Percentiles rank a stretch among this genome's conserved stretches.
Conservation (phyloP, 805 yeast species). For the Cyberlindnera meyerae region DNA sequence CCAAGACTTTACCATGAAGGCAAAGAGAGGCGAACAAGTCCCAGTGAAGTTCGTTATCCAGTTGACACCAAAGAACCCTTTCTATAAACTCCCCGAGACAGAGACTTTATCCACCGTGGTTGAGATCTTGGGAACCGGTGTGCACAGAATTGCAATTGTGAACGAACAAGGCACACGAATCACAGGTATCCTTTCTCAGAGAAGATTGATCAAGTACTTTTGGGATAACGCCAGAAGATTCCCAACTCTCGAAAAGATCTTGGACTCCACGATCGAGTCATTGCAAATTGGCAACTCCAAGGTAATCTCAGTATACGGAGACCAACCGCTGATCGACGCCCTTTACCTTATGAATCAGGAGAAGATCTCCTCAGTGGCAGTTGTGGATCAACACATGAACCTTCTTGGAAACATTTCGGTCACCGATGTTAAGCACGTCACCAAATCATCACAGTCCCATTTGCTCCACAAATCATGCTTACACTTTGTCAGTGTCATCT, state of each 20-base stretch:
- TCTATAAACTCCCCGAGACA: constrained; percentile 66
- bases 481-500: constrained; percentile 80
- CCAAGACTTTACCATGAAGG: constrained; percentile 44
- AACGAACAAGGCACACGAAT: constrained; percentile 47
- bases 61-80: constrained; percentile 84
- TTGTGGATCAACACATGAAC: constrained; percentile 71
- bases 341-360: constrained; percentile 77
- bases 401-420: constrained; percentile 90
- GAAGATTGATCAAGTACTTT: constrained; percentile 75
- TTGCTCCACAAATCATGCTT: constrained; percentile 77
- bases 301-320: constrained; percentile 82
- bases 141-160: constrained; percentile 85
- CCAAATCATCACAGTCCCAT: constrained; percentile 82
- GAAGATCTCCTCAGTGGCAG: constrained; percentile 87
- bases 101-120: constrained; percentile 71
- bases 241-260: constrained; percentile 70
- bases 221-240: constrained; percentile 93
- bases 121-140: constrained; percentile 90
- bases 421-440: constrained; percentile 86
- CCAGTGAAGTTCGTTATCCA: constrained; percentile 86
- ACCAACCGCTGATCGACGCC: constrained; percentile 82
- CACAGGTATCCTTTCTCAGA: constrained; percentile 84
- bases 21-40: constrained; percentile 83
- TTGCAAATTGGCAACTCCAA: constrained; percentile 68
- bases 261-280: constrained; percentile 63